Evolutionary conservation across 768 basidiomycete species (phyloP).

Genomic region (Leucosporidium creatinivorum): DNA sequence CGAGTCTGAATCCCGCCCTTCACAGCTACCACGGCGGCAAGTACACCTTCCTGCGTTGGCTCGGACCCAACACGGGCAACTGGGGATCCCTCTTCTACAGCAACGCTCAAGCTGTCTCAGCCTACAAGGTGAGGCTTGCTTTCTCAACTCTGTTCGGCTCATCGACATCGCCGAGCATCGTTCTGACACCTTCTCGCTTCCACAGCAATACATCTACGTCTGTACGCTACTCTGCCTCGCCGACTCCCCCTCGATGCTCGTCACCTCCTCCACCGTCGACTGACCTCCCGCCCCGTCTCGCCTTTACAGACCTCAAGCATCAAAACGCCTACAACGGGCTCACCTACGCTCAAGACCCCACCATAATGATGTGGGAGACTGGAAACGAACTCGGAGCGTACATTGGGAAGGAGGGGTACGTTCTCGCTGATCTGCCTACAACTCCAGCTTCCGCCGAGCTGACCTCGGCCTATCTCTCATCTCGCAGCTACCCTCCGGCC

Average conservation of each 20-base stretch:
- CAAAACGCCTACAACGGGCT: slow-evolving; percentile 32
- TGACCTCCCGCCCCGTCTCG: too few relatives aligned
- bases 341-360: slow-evolving; percentile 24
- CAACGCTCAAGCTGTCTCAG: slow-evolving; percentile 6
- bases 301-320: slow-evolving; percentile 6
- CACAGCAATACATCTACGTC: slow-evolving; percentile 27
- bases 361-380: slow-evolving; percentile 35
- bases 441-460: background rate
- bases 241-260: too few relatives aligned
- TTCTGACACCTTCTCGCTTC: background rate
- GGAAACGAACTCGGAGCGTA: slow-evolving; percentile 36
- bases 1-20: too few relatives aligned
- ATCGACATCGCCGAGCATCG: slow-evolving; percentile 29
- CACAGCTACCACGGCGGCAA: slow-evolving; percentile 26
- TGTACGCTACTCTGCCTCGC: background rate
- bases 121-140: slow-evolving; percentile 3
- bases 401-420: slow-evolving; percentile 31
- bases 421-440: background rate
- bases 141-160: background rate
- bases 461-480: background rate
- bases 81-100: slow-evolving; percentile 27
- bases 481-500: slow-evolving; percentile 8
- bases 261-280: too few relatives aligned
- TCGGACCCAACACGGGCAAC: background rate
- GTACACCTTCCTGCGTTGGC: slow-evolving; percentile 30